Evolutionary conservation across 306 rosid genomes (phyloP).

Genomic region (Glycine tomentella): DNA sequence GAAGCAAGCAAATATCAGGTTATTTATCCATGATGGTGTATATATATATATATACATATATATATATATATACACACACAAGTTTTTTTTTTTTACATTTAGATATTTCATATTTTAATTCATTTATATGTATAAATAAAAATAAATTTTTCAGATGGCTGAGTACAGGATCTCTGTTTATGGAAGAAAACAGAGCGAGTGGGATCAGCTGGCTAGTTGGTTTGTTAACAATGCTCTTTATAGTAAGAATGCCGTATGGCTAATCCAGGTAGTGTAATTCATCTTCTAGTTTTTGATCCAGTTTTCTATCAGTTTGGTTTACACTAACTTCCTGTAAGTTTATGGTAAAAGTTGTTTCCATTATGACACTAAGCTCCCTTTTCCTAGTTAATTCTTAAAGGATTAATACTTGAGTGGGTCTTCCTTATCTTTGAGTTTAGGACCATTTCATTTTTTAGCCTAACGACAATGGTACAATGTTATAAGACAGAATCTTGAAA

Average conservation of each 20-base stretch:
- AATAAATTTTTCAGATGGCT: constrained; percentile 72
- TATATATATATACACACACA: neutral
- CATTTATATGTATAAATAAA: constrained; percentile 30
- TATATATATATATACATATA: neutral
- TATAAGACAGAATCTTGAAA: neutral
- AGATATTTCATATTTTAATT: constrained; percentile 34
- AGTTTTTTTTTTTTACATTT: neutral
- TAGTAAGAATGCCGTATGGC: constrained; percentile 87
- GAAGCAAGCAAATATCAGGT: constrained; percentile 94
- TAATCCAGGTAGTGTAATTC: constrained; percentile 75
- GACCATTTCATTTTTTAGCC: neutral
- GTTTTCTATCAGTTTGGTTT: constrained; percentile 31
- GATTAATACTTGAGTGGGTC: neutral
- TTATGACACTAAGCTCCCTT: constrained; percentile 1
- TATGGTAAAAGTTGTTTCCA: neutral
- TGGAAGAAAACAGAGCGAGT: constrained; percentile 94
- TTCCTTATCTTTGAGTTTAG: neutral
- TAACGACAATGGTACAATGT: neutral
- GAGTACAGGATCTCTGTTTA: constrained; percentile 91
- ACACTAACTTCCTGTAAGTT: neutral
- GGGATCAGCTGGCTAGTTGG: constrained; percentile 98
- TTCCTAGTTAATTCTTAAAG: neutral
- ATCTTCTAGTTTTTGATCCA: constrained; percentile 15
- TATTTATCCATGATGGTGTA: neutral
- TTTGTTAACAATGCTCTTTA: constrained; percentile 79